These are phyloP conservation scores for Chrysoporthe cubensis DNA, from an alignment of 2,329 filamentous ascomycete species.

Conservation along the genomic window DNA sequence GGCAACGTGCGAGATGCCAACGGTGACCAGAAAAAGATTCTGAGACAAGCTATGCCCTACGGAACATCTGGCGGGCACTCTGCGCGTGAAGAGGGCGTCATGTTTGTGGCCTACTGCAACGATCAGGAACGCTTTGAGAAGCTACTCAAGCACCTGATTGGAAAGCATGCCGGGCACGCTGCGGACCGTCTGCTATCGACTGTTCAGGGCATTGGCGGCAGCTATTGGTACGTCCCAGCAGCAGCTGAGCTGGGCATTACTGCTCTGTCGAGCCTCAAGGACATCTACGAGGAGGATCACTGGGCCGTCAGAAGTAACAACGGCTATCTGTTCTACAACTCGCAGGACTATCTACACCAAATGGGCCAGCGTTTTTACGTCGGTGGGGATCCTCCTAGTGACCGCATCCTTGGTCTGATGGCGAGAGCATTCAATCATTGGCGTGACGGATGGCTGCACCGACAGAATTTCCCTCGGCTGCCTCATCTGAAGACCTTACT, in stretches of 20 bases:
- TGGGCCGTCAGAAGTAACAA: constrained; percentile 14
- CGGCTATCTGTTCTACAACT: constrained; percentile 22
- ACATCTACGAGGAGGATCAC: constrained; percentile 17
- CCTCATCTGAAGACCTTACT: not conserved
- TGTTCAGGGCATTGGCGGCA: constrained; percentile 13
- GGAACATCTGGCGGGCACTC: constrained; percentile 1
- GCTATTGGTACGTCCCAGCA: constrained; percentile 22
- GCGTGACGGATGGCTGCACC: constrained; percentile 20
- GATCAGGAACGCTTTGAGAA: constrained; percentile 20
- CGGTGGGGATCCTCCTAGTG: constrained; percentile 16
- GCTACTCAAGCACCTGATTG: constrained; percentile 14
- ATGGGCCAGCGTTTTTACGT: constrained; percentile 15
- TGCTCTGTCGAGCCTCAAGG: not conserved
- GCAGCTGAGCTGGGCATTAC: constrained; percentile 17
- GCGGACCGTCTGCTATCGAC: not conserved
- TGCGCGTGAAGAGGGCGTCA: constrained; percentile 13
- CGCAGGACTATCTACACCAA: constrained; percentile 18
- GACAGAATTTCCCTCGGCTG: constrained; percentile 15
- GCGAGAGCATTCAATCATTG: constrained; percentile 21
- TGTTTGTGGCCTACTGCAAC: constrained; percentile 24
- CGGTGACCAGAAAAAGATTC: constrained; percentile 21
- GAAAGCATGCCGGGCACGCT: not conserved
- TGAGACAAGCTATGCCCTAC: constrained; percentile 22
- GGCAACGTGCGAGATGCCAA: constrained; percentile 18
- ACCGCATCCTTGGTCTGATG: constrained; percentile 19